These are phyloP conservation scores for Reticulascus tulasneorum DNA, from an alignment of 2,329 filamentous ascomycete genomes.

Conservation along the genomic window DNA sequence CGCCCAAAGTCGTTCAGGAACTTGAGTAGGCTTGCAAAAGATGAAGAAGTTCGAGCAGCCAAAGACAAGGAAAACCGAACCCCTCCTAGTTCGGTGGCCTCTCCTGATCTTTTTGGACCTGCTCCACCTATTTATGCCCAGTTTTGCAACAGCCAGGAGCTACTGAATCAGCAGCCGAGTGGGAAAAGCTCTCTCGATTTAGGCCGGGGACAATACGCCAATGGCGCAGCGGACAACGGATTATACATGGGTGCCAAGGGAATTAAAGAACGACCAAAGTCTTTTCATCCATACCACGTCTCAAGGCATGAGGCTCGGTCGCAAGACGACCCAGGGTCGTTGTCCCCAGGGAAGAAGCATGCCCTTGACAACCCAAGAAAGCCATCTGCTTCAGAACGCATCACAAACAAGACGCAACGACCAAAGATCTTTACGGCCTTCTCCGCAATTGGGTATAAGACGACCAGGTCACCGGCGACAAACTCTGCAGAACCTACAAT, in stretches of 20 bases:
- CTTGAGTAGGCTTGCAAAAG: constrained; percentile 47
- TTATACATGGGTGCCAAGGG: not conserved
- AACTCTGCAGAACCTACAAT: constrained; percentile 49
- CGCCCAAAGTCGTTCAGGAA: constrained; percentile 71
- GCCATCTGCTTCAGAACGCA: constrained; percentile 18
- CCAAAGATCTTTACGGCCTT: constrained; percentile 35
- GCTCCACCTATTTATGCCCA: constrained; percentile 77
- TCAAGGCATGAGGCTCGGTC: constrained; percentile 16
- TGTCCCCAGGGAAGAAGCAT: constrained; percentile 15
- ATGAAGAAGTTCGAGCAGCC: constrained; percentile 43
- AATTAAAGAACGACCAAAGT: constrained; percentile 45
- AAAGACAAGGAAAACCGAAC: constrained; percentile 82
- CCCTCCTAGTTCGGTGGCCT: constrained; percentile 46
- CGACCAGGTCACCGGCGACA: constrained; percentile 29
- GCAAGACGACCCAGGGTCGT: constrained; percentile 14
- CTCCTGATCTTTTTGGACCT: constrained; percentile 28
- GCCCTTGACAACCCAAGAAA: constrained; percentile 5
- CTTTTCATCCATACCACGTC: constrained; percentile 38
- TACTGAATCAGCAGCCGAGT: constrained; percentile 17
- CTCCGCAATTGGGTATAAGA: constrained; percentile 32
- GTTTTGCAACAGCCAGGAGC: constrained; percentile 50
- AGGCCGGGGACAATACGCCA: constrained; percentile 9
- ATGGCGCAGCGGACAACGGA: constrained; percentile 3
- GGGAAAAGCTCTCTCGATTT: constrained; percentile 15
- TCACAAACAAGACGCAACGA: constrained; percentile 34